Base-by-base conservation (phyloP, 2,329 filamentous ascomycete genomes). In the Diaporthe capsici region DNA sequence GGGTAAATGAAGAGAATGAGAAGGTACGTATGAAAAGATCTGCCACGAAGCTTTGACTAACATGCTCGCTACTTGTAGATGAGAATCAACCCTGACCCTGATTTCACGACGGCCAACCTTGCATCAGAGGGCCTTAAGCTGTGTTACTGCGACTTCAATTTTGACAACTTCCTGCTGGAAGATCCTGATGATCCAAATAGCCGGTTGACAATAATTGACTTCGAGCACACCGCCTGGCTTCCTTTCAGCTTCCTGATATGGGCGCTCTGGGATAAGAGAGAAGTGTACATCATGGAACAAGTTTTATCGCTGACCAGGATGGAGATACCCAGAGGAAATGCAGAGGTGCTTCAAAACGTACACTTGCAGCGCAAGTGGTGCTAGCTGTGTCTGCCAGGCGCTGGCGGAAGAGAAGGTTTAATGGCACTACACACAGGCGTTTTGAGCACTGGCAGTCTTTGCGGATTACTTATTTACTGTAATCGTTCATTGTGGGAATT, bases 241-340 rank as follows among this genome's bases (percentile, higher is more conserved):
- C 68, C 68, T 17, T 60, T 58, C 28, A 71, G 68, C 53, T 71
- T 60, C 31, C 39, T 58, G 12, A n/a, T 71, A n/a, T 71, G 68
- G 68, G 68, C 39, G 39, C 53, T 71, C 5, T 71, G 53, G 39
- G 28, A 60, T 10, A 49, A 71, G 39, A 58, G 25, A 8, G 51
- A 71, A 47, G 37, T 28, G 20, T 47, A 58, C 31, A 58, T 71
- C 17, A 25, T 34, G 39, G 37, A 58, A n/a, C 68, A 71, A 58
- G 28, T 71, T 5, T 12, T 7, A 47, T 44, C 53, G 17, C 22
- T 17, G 13, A 34, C 25, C 53, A 20, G 37, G 12, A 20, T 71
- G 13, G 34, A 34, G 25, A 47, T 71, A 20, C 39, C 39, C 6
- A 25, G 31, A 10, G 37, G n/a, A 1, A 57, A 71, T 49, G 28